A percentile compares a stretch with the other conserved stretches of the same genome.
Evolutionary conservation across 768 basidiomycete species (phyloP).

Genomic region (Rubroboletus pulcherrimus): DNA sequence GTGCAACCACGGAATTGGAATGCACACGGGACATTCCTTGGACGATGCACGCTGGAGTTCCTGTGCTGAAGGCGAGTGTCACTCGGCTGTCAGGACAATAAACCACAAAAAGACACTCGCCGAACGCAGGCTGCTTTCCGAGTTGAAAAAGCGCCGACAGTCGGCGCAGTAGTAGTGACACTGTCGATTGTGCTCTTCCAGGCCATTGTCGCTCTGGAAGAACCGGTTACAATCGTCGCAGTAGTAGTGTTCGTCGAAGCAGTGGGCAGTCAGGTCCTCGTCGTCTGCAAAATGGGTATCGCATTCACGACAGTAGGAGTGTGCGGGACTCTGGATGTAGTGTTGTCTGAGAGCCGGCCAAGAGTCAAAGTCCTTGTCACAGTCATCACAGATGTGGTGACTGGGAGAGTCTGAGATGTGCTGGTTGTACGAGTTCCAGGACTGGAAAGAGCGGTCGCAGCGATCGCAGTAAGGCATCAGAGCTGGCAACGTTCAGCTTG

Average conservation of each 20-base stretch:
- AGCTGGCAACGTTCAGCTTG: neutral
- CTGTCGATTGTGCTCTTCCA: conserved; percentile 50
- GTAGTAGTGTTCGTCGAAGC: conserved; percentile 36
- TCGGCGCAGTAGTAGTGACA: conserved; percentile 39
- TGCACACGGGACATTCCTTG: conserved; percentile 36
- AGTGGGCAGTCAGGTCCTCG: conserved; percentile 39
- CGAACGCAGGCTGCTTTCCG: conserved; percentile 14
- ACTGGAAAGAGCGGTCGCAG: conserved; percentile 38
- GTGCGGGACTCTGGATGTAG: conserved; percentile 45
- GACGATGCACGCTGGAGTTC: conserved; percentile 48
- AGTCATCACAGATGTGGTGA: conserved; percentile 47
- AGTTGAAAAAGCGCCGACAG: conserved; percentile 43
- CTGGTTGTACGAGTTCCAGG: conserved; percentile 27
- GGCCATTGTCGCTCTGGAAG: conserved; percentile 37
- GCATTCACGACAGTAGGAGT: conserved; percentile 54
- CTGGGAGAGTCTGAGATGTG: conserved; percentile 34
- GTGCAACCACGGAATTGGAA: conserved; percentile 39
- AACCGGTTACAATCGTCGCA: conserved; percentile 42
- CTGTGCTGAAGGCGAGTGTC: conserved; percentile 39
- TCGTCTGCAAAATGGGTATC: conserved; percentile 37
- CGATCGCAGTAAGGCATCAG: conserved; percentile 36
- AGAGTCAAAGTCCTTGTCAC: conserved; percentile 44
- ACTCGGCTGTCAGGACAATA: neutral
- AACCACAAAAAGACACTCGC: conserved; percentile 3
- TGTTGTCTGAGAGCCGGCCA: conserved; percentile 43